These are phyloP conservation scores for Russula sp. DNA, from an alignment of 768 basidiomycete genomes.

Conservation along the genomic window DNA sequence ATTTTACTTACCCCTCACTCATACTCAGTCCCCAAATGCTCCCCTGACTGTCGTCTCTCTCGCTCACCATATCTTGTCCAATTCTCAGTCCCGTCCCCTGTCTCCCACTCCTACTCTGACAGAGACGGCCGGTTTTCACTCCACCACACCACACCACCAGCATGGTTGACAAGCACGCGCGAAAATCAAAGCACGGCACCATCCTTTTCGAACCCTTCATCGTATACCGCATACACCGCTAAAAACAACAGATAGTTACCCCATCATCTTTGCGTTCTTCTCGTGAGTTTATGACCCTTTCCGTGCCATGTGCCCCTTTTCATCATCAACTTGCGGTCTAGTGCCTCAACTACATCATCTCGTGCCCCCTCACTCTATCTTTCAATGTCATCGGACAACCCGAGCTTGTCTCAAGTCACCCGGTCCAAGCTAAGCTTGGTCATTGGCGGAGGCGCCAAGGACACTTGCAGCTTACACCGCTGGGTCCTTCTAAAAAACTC, in stretches of 20 bases:
- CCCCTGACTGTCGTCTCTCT: constrained; percentile 38
- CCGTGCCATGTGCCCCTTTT: constrained; percentile 12
- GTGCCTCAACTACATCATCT: constrained; percentile 15
- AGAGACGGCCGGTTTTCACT: constrained; percentile 34
- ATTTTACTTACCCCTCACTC: constrained; percentile 4
- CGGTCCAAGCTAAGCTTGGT: constrained; percentile 57
- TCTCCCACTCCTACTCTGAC: constrained; percentile 16
- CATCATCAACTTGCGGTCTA: constrained; percentile 3
- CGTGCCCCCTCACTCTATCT: constrained; percentile 27
- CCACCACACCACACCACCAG: too few relatives aligned
- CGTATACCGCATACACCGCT: constrained; percentile 80
- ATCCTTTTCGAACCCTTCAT: constrained; percentile 84
- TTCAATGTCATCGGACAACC: constrained; percentile 47
- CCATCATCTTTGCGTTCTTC: constrained; percentile 24
- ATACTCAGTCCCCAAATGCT: constrained; percentile 37
- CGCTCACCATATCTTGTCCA: constrained; percentile 27
- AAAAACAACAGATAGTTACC: constrained; percentile 32
- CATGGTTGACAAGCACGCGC: constrained; percentile 85
- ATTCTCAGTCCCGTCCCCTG: constrained; percentile 31
- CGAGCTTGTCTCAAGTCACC: constrained; percentile 58
- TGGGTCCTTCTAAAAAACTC: constrained; percentile 90
- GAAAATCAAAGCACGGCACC: constrained; percentile 81
- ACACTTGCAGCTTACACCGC: constrained; percentile 74
- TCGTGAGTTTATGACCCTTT: constrained; percentile 14
- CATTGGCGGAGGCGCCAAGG: constrained; percentile 51